Conservation (phyloP, 805 yeast species). For the Yarrowia osloensis region DNA sequence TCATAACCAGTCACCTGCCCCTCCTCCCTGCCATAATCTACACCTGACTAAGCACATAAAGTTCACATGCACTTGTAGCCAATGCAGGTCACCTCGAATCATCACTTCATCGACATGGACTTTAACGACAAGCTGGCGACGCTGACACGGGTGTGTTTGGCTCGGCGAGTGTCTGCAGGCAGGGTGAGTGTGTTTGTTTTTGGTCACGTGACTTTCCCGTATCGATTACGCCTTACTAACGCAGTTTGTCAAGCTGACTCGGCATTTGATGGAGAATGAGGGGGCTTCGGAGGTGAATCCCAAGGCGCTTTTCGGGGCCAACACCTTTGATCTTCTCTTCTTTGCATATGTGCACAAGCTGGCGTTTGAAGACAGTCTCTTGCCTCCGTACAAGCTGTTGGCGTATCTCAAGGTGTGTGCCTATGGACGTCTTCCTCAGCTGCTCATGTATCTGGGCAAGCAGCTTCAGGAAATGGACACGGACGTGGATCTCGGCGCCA, state of each 20-base stretch:
- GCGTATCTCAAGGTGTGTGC: slow-evolving; percentile 18
- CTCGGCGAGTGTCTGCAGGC: slow-evolving; percentile 23
- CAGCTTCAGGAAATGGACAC: slow-evolving; percentile 14
- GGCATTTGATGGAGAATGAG: slow-evolving; percentile 25
- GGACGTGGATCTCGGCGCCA: slow-evolving; percentile 3
- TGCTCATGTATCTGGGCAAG: slow-evolving; percentile 23
- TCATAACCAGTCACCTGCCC: too few relatives aligned
- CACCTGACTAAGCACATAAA: background rate
- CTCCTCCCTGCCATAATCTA: background rate
- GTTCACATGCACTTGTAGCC: too few relatives aligned
- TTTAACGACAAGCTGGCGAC: slow-evolving; percentile 26
- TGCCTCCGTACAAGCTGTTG: slow-evolving; percentile 19
- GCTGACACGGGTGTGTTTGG: slow-evolving; percentile 18
- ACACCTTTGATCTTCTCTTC: slow-evolving; percentile 13
- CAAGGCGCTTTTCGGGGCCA: slow-evolving; percentile 17
- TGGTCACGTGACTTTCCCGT: background rate
- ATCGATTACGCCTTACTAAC: background rate
- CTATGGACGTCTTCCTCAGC: slow-evolving; percentile 11
- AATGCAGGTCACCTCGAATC: background rate
- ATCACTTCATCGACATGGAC: slow-evolving; percentile 16
- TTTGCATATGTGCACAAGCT: slow-evolving; percentile 20
- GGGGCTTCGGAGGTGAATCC: slow-evolving; percentile 13
- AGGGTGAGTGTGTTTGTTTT: background rate
- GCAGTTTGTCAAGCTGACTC: slow-evolving; percentile 23
- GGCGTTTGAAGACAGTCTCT: slow-evolving; percentile 16